A percentile compares a stretch with the other conserved stretches of the same genome.
Evolutionary conservation across 2,329 filamentous ascomycete genomes (phyloP).

Genomic region (Cladosporium phlei): DNA sequence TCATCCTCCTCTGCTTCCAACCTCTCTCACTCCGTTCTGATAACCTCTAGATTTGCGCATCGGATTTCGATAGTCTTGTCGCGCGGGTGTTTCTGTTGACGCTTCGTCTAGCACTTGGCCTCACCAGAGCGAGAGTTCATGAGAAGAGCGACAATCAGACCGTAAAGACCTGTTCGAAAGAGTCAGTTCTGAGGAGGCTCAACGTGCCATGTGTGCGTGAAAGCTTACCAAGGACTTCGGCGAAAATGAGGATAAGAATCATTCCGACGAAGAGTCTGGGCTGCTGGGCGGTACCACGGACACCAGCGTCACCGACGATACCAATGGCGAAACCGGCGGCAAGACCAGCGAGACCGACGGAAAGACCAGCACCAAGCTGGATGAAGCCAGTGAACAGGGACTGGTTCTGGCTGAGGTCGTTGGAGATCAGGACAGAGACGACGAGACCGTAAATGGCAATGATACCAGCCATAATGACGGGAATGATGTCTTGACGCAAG

Average conservation of each 20-base stretch:
- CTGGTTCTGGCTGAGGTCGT: slow-evolving; percentile 44
- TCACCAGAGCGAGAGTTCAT: slow-evolving; percentile 87
- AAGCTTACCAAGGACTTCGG: slow-evolving; percentile 86
- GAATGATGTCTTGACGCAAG: slow-evolving; percentile 74
- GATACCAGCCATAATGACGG: slow-evolving; percentile 99
- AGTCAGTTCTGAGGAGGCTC: neutral
- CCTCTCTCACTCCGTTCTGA: slow-evolving; percentile 1
- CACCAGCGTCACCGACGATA: slow-evolving; percentile 72
- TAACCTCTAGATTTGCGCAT: slow-evolving; percentile 15
- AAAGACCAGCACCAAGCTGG: slow-evolving; percentile 49
- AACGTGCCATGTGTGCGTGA: neutral
- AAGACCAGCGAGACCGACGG: slow-evolving; percentile 42
- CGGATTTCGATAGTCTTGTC: slow-evolving; percentile 20
- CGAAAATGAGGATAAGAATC: slow-evolving; percentile 99
- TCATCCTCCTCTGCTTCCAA: neutral
- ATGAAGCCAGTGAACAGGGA: slow-evolving; percentile 50
- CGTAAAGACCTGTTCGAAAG: slow-evolving; percentile 74
- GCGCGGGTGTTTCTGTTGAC: neutral
- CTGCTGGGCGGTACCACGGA: slow-evolving; percentile 79
- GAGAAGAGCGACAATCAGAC: slow-evolving; percentile 94
- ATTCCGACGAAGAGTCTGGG: slow-evolving; percentile 90
- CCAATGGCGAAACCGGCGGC: slow-evolving; percentile 47
- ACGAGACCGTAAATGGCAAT: slow-evolving; percentile 82
- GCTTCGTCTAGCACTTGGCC: slow-evolving; percentile 56
- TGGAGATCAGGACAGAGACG: slow-evolving; percentile 52